These are phyloP conservation scores for Wallacemonas sp. DNA, from an alignment of 208 protist species.

Conservation along the genomic window DNA sequence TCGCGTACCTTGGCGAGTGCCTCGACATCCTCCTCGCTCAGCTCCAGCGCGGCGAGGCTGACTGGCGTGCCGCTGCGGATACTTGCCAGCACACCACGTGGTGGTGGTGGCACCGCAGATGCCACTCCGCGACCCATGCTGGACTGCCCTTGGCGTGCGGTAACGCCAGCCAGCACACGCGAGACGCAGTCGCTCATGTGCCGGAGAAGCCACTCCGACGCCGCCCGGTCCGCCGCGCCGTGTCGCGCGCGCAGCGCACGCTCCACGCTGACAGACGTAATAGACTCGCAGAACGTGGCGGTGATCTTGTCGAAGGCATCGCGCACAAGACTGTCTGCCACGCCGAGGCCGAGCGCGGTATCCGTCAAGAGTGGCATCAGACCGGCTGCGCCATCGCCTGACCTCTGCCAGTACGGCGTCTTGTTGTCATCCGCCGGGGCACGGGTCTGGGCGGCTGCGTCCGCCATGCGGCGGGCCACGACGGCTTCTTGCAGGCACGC, in stretches of 20 bases:
- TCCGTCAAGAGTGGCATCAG: not conserved
- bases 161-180: constrained; percentile 1
- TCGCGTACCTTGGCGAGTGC: constrained; percentile 21
- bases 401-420: not conserved
- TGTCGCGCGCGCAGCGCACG: constrained; percentile 5
- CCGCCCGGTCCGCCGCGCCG: constrained; percentile 31
- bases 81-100: constrained; percentile 52
- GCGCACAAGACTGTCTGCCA: constrained; percentile 36
- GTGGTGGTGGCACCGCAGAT: too few relatives aligned
- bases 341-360: too few relatives aligned
- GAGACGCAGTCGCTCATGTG: constrained; percentile 14
- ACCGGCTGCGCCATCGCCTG: not conserved
- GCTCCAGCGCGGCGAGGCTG: constrained; percentile 20
- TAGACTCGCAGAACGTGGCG: constrained; percentile 19
- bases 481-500: constrained; percentile 6
- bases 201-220: constrained; percentile 41
- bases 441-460: not conserved
- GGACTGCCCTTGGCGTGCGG: too few relatives aligned
- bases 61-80: constrained; percentile 36
- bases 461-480: not conserved
- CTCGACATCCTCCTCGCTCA: constrained; percentile 43
- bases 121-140: too few relatives aligned
- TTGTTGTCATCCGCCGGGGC: not conserved
- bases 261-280: constrained; percentile 24
- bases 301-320: constrained; percentile 42